Evolutionary conservation across 306 rosid genomes (phyloP), one percentile per base, ranked within the genome.

Genomic region (Elaeagnus macrophylla): DNA sequence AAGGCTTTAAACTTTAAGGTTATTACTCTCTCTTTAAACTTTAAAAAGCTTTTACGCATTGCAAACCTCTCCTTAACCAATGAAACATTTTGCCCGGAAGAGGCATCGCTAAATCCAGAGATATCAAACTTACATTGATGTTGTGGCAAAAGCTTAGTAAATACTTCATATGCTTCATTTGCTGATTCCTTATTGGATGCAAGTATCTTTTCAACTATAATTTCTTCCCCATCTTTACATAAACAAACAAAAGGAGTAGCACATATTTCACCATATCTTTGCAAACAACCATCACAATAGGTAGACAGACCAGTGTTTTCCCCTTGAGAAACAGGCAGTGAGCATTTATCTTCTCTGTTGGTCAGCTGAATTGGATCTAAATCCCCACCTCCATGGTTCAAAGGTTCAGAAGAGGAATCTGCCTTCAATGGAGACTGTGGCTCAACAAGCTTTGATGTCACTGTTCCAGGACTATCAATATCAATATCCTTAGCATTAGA

Each of bases 381-480:
- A 47, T 79, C 73, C 61, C 48, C 68, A 10, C 64, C 59, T 17
- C 72, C 70, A 58, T 35, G 54, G 64, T 60, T 70, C 52, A 53
- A 48, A 11, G 55, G 6, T 49, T 58, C 67, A 58, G 75, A 49
- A 50, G 32, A 25, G 32, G 83, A 51, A 67, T 77, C 75, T 40
- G 50, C 67, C 39, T 83, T 77, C 41, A 37, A 48, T 57, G 59
- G 54, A n/a, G 81, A 74, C 20, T 55, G 64, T n/a, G 79, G 79
- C 74, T 83, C 95, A 48, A 80, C 83, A 67, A 87, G 77, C 67
- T 88, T 83, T 8, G 96, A 93, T 3, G 90, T 88, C 50, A 78
- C 90, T 18, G 89, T 82, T 70, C 96, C 99, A 58, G 94, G 96
- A 73, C 96, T 84, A 73, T 91, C 99, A 64, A 82, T 71, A 58